Base-by-base conservation (phyloP, 805 yeast species). In the Tetrapisispora fleetii region DNA sequence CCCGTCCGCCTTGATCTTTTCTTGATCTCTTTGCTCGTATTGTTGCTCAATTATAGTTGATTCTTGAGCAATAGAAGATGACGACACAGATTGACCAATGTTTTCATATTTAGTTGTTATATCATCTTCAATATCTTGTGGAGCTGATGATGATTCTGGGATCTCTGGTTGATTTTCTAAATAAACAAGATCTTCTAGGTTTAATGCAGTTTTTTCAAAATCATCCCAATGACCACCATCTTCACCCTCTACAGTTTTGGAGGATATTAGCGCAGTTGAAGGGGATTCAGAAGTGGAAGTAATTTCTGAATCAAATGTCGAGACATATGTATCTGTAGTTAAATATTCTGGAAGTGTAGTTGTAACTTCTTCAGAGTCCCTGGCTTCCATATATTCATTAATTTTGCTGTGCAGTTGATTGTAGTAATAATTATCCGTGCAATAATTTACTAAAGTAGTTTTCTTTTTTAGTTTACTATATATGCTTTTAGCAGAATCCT, bases 381-480 rank as follows among this genome's bases (percentile, higher is more conserved):
- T 30, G 3, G 37, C 35, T 28, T 24, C 11, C 32, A 40, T 17
- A 17, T 40, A 27, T n/a, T 40, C 35, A 17, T 40, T 40, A 27
- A 27, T 40, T 28, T 28, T 40, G 11, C 32, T 40, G 4, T 40
- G 33, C 16, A 40, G 17, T 28, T 40, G 33, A n/a, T 16, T 28
- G 10, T 27, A 28, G 17, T 27, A 27, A 4, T 27, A n/a, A 27
- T 40, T 40, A 28, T 40, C 43, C 5, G 43, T 27, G 18, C 35
- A 40, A 19, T 30, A 19, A 19, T 51, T 50, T 17, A 50, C 35
- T 19, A 53, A 38, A 18, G 55, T 54, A 13, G 55, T 52, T 40
- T 54, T 55, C 17, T 48, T 44, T 17, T 49, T 45, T 9, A 44
- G 43, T n/a, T 54, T 54, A 33, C 49, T 50, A 36, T 53, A 41